Evolutionary conservation across 768 basidiomycete genomes (phyloP), one percentile per base, ranked within the genome.

Genomic region (Leccinum barrowsii): DNA sequence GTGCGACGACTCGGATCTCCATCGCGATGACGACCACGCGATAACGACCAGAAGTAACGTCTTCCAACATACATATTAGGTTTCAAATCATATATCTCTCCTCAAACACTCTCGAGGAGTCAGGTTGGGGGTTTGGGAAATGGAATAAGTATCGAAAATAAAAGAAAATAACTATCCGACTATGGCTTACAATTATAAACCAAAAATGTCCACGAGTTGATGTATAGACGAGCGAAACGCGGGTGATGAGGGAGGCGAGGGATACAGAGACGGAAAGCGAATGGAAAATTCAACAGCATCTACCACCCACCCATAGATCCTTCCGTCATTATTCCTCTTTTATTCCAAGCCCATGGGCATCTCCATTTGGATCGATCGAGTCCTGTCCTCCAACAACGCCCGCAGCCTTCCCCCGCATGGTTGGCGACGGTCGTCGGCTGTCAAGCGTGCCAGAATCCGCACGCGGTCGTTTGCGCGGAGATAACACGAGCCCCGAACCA

Each of bases 391-490:
- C 56, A 19, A 19, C 42, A 11, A 44, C 11, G 42, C 42, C n/a
- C 19, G 42, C n/a, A 13, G 49, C 50, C 22, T 63, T 68, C 22
- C 37, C 50, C 44, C 63, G 63, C 10, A 47, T 58, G 26, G 12
- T 55, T 19, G 68, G 70, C 12, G 69, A 71, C 13, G 57, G 59
- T 49, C 68, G 63, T 50, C 63, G 60, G 13, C 40, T 51, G 19
- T 72, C 68, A 7, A 57, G 63, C 12, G 37, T 56, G 15, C 37
- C 2, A 5, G 71, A 73, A 51, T 56, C 54, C 15, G 69, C 34
- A 10, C 71, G 71, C 10, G 62, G 65, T 54, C 71, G 71, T 50
- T 73, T 73, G 58, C 73, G 69, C 17, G 61, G 52, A 10, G 71
- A 63, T 7, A 69, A 67, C 47, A 63, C 24, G 42, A 68, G 30